A percentile compares a stretch with the other conserved stretches of the same genome.
Conservation (phyloP, 2,329 filamentous ascomycete species). For the Fusarium mexicanum region DNA sequence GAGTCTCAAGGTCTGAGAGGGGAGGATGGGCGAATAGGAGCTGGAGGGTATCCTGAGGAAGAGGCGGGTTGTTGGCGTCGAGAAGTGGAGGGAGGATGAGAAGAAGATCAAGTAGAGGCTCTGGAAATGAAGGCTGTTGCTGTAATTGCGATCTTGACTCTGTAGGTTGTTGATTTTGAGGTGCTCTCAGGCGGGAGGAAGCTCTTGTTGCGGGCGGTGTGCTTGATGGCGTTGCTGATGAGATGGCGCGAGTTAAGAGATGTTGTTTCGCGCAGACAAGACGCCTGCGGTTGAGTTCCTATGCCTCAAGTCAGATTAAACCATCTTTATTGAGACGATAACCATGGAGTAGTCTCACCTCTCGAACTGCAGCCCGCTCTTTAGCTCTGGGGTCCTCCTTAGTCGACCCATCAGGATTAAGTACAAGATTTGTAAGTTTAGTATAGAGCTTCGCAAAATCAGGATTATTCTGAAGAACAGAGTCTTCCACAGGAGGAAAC, state of each 20-base stretch:
- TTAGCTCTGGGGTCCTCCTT: slow-evolving; percentile 60
- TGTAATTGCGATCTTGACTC: slow-evolving; percentile 34
- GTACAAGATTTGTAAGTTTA: slow-evolving; percentile 61
- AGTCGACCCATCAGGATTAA: slow-evolving; percentile 68
- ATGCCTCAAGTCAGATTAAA: background rate
- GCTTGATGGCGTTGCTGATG: slow-evolving; percentile 51
- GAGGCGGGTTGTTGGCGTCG: slow-evolving; percentile 45
- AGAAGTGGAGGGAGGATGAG: slow-evolving; percentile 63
- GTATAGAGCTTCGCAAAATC: slow-evolving; percentile 68
- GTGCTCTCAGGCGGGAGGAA: slow-evolving; percentile 41
- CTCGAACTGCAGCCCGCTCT: slow-evolving; percentile 59
- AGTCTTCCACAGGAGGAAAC: slow-evolving; percentile 67
- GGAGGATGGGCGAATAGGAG: slow-evolving; percentile 62
- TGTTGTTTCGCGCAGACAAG: slow-evolving; percentile 59
- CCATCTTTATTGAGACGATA: background rate
- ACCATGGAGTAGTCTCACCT: slow-evolving; percentile 52
- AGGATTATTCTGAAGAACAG: slow-evolving; percentile 65
- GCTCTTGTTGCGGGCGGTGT: slow-evolving; percentile 37
- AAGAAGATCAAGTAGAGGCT: slow-evolving; percentile 63
- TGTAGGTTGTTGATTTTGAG: slow-evolving; percentile 30
- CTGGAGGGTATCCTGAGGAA: slow-evolving; percentile 49
- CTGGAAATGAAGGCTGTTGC: slow-evolving; percentile 46
- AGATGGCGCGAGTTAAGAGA: slow-evolving; percentile 62
- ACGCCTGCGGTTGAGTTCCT: slow-evolving; percentile 63
- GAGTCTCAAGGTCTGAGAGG: slow-evolving; percentile 57